Percentiles rank a stretch among this genome's conserved stretches.
Conservation (phyloP, 179 eudicot genomes). For the Beta corolliflora region DNA sequence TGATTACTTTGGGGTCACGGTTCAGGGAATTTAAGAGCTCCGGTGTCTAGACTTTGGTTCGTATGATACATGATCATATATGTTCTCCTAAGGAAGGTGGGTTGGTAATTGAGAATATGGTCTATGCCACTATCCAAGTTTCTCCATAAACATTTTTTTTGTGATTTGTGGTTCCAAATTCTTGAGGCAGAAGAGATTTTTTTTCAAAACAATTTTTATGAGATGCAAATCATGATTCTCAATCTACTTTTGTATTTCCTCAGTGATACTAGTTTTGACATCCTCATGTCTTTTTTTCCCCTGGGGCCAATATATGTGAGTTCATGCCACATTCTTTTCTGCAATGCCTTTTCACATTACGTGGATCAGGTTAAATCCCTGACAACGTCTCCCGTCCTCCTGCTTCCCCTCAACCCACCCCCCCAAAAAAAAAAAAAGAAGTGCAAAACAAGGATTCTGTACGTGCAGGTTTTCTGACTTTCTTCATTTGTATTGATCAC, state of each 20-base stretch:
- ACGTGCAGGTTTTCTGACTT: conserved; percentile 12
- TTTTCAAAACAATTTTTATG: not conserved
- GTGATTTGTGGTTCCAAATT: not conserved
- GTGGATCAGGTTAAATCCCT: not conserved
- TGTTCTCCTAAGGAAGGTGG: too few species aligned
- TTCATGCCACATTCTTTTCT: not conserved
- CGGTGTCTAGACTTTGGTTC: too few species aligned
- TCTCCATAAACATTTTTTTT: too few species aligned
- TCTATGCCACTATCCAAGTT: too few species aligned
- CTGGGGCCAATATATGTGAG: not conserved
- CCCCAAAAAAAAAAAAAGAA: too few species aligned
- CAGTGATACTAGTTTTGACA: not conserved
- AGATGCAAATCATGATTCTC: not conserved
- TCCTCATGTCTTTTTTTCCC: too few species aligned
- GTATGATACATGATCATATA: too few species aligned
- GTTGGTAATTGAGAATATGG: too few species aligned
- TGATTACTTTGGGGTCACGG: too few species aligned
- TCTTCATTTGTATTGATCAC: conserved; percentile 21
- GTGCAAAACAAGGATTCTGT: not conserved
- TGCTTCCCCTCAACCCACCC: not conserved
- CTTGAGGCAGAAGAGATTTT: not conserved
- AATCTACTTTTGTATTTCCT: not conserved
- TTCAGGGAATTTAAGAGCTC: too few species aligned
- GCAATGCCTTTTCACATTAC: not conserved
- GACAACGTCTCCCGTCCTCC: not conserved